Evolutionary conservation across 257 asterid genomes (phyloP).

Genomic region (Marsdenia floribunda): DNA sequence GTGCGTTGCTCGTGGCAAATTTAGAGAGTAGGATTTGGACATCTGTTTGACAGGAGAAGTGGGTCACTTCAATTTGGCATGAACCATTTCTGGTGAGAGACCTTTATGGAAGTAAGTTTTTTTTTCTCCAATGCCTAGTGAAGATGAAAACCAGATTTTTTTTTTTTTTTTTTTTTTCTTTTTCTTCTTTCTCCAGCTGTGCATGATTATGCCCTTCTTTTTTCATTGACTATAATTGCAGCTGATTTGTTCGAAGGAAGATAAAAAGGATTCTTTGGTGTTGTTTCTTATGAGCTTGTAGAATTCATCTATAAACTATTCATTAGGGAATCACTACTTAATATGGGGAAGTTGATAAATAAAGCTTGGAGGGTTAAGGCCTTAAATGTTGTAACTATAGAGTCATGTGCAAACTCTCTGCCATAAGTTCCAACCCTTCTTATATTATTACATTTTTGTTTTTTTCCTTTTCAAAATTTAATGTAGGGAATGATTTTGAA

Average conservation of each 20-base stretch:
- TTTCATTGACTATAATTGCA: conserved; percentile 12
- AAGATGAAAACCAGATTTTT: not conserved
- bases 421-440: not conserved
- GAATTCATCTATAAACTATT: conserved; percentile 5
- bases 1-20: conserved; percentile 2
- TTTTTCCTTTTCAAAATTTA: too few species aligned
- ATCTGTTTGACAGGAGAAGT: not conserved
- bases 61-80: not conserved
- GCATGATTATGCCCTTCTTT: conserved; percentile 19
- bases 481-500: too few species aligned
- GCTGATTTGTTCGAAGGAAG: conserved; percentile 9
- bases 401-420: not conserved
- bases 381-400: not conserved
- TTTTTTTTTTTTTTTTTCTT: not conserved
- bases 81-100: not conserved
- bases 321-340: not conserved
- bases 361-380: not conserved
- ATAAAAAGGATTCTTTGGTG: conserved; percentile 2
- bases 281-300: not conserved
- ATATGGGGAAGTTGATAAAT: not conserved
- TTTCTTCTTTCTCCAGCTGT: conserved; percentile 10
- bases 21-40: not conserved
- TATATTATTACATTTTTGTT: too few species aligned
- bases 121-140: conserved; percentile 1
- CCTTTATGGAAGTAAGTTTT: not conserved